Base-by-base conservation (phyloP, 192 early-diverging fungal species). In the Paraglomus brasilianum region DNA sequence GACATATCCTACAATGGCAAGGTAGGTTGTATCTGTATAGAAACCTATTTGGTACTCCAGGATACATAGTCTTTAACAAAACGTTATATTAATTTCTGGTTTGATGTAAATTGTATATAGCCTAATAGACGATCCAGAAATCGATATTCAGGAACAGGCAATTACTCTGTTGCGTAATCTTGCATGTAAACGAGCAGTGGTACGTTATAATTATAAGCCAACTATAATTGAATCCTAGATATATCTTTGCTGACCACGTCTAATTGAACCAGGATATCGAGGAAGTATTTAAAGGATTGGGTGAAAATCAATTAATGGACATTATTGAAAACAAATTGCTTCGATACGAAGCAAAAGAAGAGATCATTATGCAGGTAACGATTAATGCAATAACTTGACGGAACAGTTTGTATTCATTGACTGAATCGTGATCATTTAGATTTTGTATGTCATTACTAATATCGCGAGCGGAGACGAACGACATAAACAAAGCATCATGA, bases 151-250 rank as follows among this genome's bases (percentile, higher is more conserved):
- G 71, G 89, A 91, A 62, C 92, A 94, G 57, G 85, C 89, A 0
- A 72, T 94, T 4, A 88, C 85, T 64, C 74, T 92, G 11, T 77
- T 93, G 0, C 76, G 93, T 11, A 94, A 94, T 71, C 74, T 94
- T 11, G 88, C 84, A 1, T 85, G 83, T 70, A 83, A 82, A 15
- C 78, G 66, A 38, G 47, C 68, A 39, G 74, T 71, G 66, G 79
- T 76, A 83, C 38, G 63, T 30, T 22, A 30, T 50, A 8, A 19
- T 38, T 50, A n/a, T 48, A 40, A 66, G 30, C 30, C 13, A 11
- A 11, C 14, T 0, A 55, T 19, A 44, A 30, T 15, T 46, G 8
- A 1, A 15, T 58, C 11, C 49, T 10, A 46, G 22, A 14, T 30
- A 70, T 14, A 6, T 57, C 40, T 1, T n/a, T 17, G n/a, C 38